These are phyloP conservation scores for Leishmania mexicana DNA, from an alignment of 208 protist genomes.

Conservation along the genomic window DNA sequence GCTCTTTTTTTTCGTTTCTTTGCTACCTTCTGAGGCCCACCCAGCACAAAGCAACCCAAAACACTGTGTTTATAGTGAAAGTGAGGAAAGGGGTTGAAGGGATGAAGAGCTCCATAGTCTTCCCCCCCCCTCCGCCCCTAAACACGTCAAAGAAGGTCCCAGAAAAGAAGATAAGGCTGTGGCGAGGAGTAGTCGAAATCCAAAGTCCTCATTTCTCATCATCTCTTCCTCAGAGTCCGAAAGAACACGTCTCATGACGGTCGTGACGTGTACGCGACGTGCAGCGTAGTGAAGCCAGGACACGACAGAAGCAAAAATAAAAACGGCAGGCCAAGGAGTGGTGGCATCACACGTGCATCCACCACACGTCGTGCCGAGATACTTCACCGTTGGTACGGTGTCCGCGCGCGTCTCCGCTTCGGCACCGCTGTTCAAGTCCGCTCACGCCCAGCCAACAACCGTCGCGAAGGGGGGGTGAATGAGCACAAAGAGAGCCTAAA, in stretches of 20 bases:
- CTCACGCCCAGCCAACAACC: neutral
- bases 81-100: neutral
- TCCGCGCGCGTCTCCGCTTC: neutral
- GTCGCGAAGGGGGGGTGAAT: neutral
- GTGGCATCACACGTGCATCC: neutral
- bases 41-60: neutral
- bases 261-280: neutral
- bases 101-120: neutral
- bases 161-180: neutral
- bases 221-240: neutral
- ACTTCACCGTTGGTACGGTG: neutral
- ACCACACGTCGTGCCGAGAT: neutral
- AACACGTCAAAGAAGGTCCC: constrained; percentile 1
- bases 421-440: neutral
- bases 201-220: neutral
- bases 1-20: neutral
- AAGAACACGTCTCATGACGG: constrained; percentile 2
- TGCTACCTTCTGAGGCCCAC: neutral
- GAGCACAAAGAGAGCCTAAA: neutral
- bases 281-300: neutral
- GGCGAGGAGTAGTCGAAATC: neutral
- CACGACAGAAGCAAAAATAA: neutral
- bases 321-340: neutral
- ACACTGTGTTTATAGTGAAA: neutral
- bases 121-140: too few species aligned